Conservation (phyloP, 1,284 basidiomycete genomes). For the Puccinia hordei region DNA sequence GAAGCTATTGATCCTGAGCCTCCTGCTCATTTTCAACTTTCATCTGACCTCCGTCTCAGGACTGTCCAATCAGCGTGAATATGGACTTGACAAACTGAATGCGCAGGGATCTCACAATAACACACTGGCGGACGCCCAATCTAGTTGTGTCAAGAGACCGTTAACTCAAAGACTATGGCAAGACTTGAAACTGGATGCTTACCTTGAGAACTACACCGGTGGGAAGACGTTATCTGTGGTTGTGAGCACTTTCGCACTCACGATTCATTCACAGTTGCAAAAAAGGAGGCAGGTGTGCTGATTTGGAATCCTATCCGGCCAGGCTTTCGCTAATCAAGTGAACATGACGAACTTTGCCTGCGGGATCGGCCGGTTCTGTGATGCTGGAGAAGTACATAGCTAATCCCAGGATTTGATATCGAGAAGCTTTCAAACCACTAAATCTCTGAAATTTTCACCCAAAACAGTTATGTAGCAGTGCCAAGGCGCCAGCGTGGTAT, state of each 20-base stretch:
- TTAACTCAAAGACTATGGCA: conserved; percentile 44
- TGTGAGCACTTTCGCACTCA: conserved; percentile 20
- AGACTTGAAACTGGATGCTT: conserved; percentile 41
- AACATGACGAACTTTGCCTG: conserved; percentile 50
- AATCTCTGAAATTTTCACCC: neutral
- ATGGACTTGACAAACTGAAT: neutral
- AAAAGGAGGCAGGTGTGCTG: neutral
- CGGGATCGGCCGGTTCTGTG: conserved; percentile 47
- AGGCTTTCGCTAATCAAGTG: conserved; percentile 48
- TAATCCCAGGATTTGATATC: neutral
- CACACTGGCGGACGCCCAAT: neutral
- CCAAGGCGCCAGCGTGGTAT: conserved; percentile 47
- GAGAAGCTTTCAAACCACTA: neutral
- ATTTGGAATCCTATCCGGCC: neutral
- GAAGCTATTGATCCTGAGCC: neutral
- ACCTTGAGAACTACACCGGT: conserved; percentile 39
- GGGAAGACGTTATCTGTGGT: conserved; percentile 42
- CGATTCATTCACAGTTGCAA: neutral
- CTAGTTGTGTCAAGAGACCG: conserved; percentile 45
- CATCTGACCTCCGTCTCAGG: neutral
- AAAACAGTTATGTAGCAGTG: conserved; percentile 42
- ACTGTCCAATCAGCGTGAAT: neutral
- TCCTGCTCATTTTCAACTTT: neutral
- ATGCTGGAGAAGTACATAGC: conserved; percentile 44
- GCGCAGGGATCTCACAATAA: neutral